Conservation (phyloP, 192 early-diverging fungal genomes). For the Coemansia sp. region DNA sequence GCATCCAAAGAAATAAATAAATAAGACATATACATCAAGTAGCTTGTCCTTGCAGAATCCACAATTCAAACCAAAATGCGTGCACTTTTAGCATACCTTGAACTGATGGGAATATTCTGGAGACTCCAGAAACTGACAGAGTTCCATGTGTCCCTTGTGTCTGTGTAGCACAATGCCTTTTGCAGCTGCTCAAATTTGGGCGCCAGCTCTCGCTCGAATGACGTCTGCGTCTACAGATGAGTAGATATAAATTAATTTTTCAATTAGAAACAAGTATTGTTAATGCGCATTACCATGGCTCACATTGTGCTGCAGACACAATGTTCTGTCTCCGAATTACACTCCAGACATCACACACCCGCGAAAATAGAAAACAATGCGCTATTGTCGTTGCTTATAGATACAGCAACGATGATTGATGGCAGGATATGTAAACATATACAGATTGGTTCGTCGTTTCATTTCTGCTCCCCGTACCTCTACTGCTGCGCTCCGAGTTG, state of each 20-base stretch:
- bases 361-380: too few species aligned
- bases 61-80: neutral
- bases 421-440: neutral
- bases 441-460: too few species aligned
- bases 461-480: neutral
- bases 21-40: neutral
- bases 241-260: neutral
- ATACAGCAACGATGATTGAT: too few species aligned
- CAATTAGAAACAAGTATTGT: neutral
- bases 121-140: slow-evolving; percentile 18
- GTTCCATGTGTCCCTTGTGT: slow-evolving; percentile 36
- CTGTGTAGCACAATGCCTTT: slow-evolving; percentile 20
- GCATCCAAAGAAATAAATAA: neutral
- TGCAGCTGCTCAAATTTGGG: slow-evolving; percentile 14
- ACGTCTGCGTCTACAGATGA: slow-evolving; percentile 8
- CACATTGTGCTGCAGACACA: too few species aligned
- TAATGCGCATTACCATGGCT: too few species aligned
- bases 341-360: too few species aligned
- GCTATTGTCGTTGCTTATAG: too few species aligned
- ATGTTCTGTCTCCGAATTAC: too few species aligned
- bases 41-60: neutral
- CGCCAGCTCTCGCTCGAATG: neutral
- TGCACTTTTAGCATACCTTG: slow-evolving; percentile 23
- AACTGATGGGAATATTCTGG: slow-evolving; percentile 19
- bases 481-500: neutral